Conservation (phyloP, 495 filamentous ascomycete genomes). For the Aspergillus haitiensis region DNA sequence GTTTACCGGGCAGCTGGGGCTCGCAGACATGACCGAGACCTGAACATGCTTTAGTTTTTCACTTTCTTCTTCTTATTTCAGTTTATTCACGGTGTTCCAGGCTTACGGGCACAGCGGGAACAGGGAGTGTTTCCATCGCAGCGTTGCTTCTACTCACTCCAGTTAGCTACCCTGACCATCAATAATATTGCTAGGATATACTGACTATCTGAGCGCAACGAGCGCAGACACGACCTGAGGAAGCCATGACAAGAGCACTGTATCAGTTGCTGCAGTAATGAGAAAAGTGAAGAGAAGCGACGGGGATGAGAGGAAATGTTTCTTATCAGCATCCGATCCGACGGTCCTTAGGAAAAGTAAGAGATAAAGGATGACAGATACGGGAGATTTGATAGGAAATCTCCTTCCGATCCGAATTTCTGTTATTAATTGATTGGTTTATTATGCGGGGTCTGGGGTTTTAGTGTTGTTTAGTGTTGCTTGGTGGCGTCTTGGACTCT, state of each 20-base stretch:
- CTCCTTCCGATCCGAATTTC: conserved; percentile 8
- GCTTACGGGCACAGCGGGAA: conserved; percentile 31
- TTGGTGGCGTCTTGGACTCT: background rate
- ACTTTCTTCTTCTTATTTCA: too few species aligned
- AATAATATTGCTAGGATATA: background rate
- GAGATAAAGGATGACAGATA: background rate
- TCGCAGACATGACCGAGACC: conserved; percentile 34
- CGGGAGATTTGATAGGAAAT: background rate
- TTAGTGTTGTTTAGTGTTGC: background rate
- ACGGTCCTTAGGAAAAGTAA: background rate
- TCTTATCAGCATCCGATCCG: conserved; percentile 17
- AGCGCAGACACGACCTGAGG: conserved; percentile 27
- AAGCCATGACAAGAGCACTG: conserved; percentile 12
- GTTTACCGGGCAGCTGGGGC: conserved; percentile 24
- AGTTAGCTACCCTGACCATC: conserved; percentile 3
- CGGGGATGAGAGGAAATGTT: conserved; percentile 3
- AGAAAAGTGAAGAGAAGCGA: conserved; percentile 7
- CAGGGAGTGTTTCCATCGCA: conserved; percentile 31
- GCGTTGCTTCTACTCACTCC: conserved; percentile 32
- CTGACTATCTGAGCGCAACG: conserved; percentile 31
- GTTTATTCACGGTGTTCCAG: background rate
- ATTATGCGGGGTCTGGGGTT: conserved; percentile 9
- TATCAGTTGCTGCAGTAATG: background rate
- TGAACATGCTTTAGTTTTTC: background rate
- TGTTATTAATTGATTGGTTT: conserved; percentile 16